phyloP scores from a whole-genome alignment of 768 basidiomycete genomes.

The Baorangia bicolor region DNA sequence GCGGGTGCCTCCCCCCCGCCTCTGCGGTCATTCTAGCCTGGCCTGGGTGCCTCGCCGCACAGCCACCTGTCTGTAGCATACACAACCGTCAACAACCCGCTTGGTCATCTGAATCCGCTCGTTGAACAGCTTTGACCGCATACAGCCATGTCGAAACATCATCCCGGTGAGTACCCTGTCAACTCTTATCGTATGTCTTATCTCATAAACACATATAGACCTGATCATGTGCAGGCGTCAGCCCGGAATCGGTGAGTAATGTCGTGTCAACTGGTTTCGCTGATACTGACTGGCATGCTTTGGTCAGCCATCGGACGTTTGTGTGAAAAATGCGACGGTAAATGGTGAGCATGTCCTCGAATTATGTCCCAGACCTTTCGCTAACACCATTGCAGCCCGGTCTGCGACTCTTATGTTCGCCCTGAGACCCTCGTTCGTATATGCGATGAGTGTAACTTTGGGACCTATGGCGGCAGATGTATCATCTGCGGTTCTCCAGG shows the following conservation, averaged over 20 bases:
- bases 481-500: constrained; percentile 97
- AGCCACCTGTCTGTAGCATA: constrained; percentile 11
- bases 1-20: too few relatives aligned
- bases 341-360: constrained; percentile 67
- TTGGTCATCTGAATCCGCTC: neutral
- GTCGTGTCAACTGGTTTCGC: neutral
- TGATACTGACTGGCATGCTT: constrained; percentile 7
- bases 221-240: constrained; percentile 98
- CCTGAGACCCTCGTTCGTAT: constrained; percentile 98
- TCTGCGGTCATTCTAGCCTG: too few relatives aligned
- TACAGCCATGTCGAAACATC: constrained; percentile 80
- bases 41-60: neutral
- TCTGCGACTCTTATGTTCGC: constrained; percentile 98
- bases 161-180: constrained; percentile 57
- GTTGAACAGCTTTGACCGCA: constrained; percentile 2
- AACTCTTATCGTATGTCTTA: too few relatives aligned
- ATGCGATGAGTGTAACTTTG: constrained; percentile 99
- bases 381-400: constrained; percentile 59
- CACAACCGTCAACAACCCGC: constrained; percentile 13
- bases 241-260: constrained; percentile 84
- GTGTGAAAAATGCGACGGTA: constrained; percentile 99
- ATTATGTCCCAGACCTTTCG: neutral
- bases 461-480: constrained; percentile 95
- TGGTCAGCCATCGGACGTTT: constrained; percentile 88
- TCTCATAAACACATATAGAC: constrained; percentile 50